Evolutionary conservation across 176 grass and related monocot species (phyloP), one percentile per base, ranked within the genome.

Genomic region (Leersia perrieri): DNA sequence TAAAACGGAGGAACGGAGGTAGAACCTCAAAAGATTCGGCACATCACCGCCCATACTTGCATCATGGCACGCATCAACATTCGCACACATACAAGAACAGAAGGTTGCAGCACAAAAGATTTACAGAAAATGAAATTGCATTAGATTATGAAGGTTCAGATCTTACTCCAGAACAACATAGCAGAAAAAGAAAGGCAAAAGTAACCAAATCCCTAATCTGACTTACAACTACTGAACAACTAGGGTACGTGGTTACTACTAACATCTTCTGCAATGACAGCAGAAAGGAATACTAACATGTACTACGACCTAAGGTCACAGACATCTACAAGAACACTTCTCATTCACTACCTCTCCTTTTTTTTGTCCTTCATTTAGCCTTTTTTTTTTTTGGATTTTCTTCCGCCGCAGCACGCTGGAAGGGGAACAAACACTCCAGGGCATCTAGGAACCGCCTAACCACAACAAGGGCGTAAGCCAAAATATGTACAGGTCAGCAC

Each of bases 161-260:
- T 64, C 57, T 35, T 73, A 47, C 61, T 68, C 79, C 69, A 84
- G 10, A 33, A 60, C 62, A 89, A 58, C 34, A 35, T 3, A 33
- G 45, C 73, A 75, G 18, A 25, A 36, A 71, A 6, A 75, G 18
- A 25, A 36, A 71, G 9, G 3, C 10, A 34, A 0, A 63, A 8
- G 58, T 3, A 13, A 57, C 29, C 5, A 29, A 20, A 9, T 13
- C 62, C 44, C 15, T 36, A 35, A 38, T 49, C 74, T 80, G 28
- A 33, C 25, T 80, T 73, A 75, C 76, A 67, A 83, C 80, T 66
- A 27, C 45, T 73, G 28, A 79, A 88, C 73, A 78, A 30, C 83
- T 79, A 79, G 18, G 22, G 63, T 34, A 80, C 42, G 9, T 74
- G 30, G 70, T 51, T 49, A 53, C 25, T 26, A 68, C 25, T 26